Evolutionary conservation across 23 red algal genomes (phyloP).

Genomic region (Pyropia haitanensis): DNA sequence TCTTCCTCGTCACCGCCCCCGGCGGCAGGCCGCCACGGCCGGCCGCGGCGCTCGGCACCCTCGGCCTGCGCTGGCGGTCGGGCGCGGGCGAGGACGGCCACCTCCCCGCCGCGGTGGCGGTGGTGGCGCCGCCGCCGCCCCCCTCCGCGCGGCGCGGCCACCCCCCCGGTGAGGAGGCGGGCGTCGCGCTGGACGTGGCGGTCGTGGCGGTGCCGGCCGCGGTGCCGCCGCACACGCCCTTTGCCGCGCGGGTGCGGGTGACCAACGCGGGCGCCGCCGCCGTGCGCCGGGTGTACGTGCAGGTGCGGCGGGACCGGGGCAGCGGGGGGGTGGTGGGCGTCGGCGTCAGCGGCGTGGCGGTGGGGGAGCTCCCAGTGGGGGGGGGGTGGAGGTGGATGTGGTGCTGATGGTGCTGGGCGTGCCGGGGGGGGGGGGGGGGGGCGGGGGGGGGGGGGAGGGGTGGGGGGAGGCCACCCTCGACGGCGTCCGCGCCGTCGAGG

Average conservation of each 20-base stretch:
- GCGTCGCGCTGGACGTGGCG: conserved; percentile 5
- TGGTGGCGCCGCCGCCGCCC: conserved; percentile 9
- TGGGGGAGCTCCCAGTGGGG: conserved; percentile 39
- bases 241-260: conserved; percentile 43
- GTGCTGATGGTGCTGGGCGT: conserved; percentile 43
- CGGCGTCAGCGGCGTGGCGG: conserved; percentile 49
- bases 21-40: too few relatives aligned
- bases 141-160: too few relatives aligned
- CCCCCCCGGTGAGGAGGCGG: too few relatives aligned
- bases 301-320: conserved; percentile 52
- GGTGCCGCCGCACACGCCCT: conserved; percentile 37
- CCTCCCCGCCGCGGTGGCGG: conserved; percentile 17
- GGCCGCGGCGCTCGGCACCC: conserved; percentile 7
- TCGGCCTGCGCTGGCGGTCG: conserved; percentile 49
- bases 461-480: not conserved
- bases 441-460: too few relatives aligned
- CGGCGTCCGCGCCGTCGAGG: too few relatives aligned
- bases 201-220: conserved; percentile 43
- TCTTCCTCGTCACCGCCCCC: too few relatives aligned
- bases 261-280: conserved; percentile 23
- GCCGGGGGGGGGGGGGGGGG: too few relatives aligned
- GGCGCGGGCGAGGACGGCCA: conserved; percentile 41
- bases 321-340: conserved; percentile 44
- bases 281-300: conserved; percentile 35
- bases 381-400: conserved; percentile 18